Conservation (phyloP, 306 rosid species). For the Ochetophila trinervis region DNA sequence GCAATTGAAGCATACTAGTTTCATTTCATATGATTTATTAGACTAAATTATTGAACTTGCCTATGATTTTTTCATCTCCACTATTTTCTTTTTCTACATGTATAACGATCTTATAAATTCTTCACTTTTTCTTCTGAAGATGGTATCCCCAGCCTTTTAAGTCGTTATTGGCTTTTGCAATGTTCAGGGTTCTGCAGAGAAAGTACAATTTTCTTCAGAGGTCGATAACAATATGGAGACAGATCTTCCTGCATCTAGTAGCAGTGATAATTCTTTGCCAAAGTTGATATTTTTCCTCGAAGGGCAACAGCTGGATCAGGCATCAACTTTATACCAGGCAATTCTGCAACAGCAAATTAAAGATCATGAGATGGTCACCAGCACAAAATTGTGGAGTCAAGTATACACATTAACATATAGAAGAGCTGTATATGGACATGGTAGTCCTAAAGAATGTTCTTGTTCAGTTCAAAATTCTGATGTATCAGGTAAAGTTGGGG, state of each 20-base stretch:
- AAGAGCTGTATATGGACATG: slow-evolving; percentile 38
- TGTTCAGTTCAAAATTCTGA: slow-evolving; percentile 31
- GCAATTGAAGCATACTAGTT: no score
- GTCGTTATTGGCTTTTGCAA: slow-evolving; percentile 16
- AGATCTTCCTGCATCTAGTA: slow-evolving; percentile 41
- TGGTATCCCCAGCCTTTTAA: neutral
- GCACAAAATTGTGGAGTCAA: slow-evolving; percentile 65
- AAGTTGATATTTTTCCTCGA: slow-evolving; percentile 73
- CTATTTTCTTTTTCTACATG: neutral
- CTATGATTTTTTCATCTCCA: no score
- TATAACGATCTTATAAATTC: no score
- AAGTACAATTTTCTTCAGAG: slow-evolving; percentile 39
- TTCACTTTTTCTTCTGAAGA: neutral
- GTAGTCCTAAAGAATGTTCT: slow-evolving; percentile 29
- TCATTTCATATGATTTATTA: no score
- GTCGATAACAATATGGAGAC: slow-evolving; percentile 37
- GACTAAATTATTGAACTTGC: no score
- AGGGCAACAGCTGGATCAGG: slow-evolving; percentile 57
- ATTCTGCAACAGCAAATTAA: slow-evolving; percentile 62
- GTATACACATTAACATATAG: slow-evolving; percentile 68
- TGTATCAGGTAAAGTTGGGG: slow-evolving; percentile 34
- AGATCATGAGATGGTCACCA: slow-evolving; percentile 51
- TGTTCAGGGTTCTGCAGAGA: slow-evolving; percentile 44
- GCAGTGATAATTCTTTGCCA: slow-evolving; percentile 40
- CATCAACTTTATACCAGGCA: slow-evolving; percentile 76